These are phyloP conservation scores for Prunus yedoensis DNA, from an alignment of 331 rosid genomes.

Conservation along the genomic window DNA sequence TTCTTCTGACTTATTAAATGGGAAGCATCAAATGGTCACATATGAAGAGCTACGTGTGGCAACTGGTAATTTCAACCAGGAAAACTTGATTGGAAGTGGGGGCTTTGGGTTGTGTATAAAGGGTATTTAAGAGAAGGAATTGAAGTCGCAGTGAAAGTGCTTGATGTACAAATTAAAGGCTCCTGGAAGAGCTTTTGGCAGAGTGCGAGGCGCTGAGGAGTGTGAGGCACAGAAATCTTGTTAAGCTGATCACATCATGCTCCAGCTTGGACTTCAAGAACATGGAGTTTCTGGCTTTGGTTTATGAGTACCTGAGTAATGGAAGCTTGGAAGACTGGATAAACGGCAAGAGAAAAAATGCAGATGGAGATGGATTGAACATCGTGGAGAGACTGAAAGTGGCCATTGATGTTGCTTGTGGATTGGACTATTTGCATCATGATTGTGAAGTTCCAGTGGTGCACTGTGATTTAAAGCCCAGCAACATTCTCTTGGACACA, in stretches of 20 bases:
- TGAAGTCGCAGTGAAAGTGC: conserved; percentile 66
- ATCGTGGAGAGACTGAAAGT: conserved; percentile 56
- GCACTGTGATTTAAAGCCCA: conserved; percentile 78
- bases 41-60: conserved; percentile 62
- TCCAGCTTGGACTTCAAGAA: conserved; percentile 59
- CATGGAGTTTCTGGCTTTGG: too few relatives aligned
- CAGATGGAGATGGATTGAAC: too few relatives aligned
- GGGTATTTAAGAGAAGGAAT: conserved; percentile 45
- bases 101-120: conserved; percentile 72
- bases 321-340: too few relatives aligned
- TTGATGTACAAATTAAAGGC: conserved; percentile 39
- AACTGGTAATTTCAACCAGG: conserved; percentile 49
- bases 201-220: conserved; percentile 69
- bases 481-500: conserved; percentile 60
- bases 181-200: conserved; percentile 67
- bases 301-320: too few relatives aligned
- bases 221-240: conserved; percentile 68
- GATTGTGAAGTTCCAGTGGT: conserved; percentile 58
- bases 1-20: conserved; percentile 22
- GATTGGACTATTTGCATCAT: conserved; percentile 58
- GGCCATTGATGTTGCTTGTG: conserved; percentile 57
- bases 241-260: conserved; percentile 67
- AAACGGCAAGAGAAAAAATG: too few relatives aligned
- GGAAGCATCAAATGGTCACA: conserved; percentile 49
- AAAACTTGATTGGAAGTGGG: conserved; percentile 59